Conservation (phyloP, 371 early-diverging fungal species). For the Cokeromyces recurvatus region DNA sequence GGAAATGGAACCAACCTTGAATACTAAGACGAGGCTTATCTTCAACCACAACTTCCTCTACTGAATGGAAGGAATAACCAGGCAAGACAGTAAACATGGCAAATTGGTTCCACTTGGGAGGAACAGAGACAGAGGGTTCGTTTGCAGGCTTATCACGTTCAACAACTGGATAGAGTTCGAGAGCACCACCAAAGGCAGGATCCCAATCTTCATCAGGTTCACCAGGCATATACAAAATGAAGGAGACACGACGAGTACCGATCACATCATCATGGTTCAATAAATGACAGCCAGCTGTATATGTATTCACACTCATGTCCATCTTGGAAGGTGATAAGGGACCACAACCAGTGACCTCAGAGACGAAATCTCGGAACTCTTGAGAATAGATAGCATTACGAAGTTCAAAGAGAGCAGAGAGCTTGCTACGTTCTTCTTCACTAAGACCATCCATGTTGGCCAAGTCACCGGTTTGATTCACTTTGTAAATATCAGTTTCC, state of each 20-base stretch:
- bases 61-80: slow-evolving; percentile 74
- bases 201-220: slow-evolving; percentile 62
- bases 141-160: slow-evolving; percentile 58
- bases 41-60: slow-evolving; percentile 66
- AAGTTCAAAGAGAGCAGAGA: slow-evolving; percentile 50
- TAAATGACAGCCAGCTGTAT: slow-evolving; percentile 65
- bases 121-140: slow-evolving; percentile 52
- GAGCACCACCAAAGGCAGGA: slow-evolving; percentile 59
- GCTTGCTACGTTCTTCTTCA: slow-evolving; percentile 41
- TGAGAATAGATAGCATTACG: slow-evolving; percentile 69
- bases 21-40: slow-evolving; percentile 61
- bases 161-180: slow-evolving; percentile 71
- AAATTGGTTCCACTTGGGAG: slow-evolving; percentile 74
- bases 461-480: slow-evolving; percentile 74
- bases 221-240: slow-evolving; percentile 67
- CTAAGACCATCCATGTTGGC: slow-evolving; percentile 75
- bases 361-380: slow-evolving; percentile 64
- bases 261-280: slow-evolving; percentile 81
- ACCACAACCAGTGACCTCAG: slow-evolving; percentile 64
- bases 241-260: slow-evolving; percentile 70
- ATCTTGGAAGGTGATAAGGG: slow-evolving; percentile 58
- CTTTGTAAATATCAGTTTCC: slow-evolving; percentile 80
- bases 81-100: slow-evolving; percentile 75
- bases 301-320: slow-evolving; percentile 65
- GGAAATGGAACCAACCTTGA: slow-evolving; percentile 76